phyloP scores from a whole-genome alignment of 2,329 filamentous ascomycete species.

The Drechmeria coniospora region DNA sequence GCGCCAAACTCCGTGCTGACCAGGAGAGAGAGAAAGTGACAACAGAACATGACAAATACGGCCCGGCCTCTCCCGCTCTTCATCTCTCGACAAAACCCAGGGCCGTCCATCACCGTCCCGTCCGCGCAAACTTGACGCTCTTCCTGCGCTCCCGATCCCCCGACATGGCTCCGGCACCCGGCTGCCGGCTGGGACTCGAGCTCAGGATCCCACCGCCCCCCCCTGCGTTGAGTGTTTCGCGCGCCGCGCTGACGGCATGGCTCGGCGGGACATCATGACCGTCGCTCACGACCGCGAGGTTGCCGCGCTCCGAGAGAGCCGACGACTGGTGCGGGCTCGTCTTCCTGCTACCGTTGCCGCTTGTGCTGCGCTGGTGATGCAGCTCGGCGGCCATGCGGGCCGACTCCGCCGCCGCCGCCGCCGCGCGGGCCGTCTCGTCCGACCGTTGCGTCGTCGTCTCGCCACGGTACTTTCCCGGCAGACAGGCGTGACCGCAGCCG shows the following conservation, averaged over 20 bases:
- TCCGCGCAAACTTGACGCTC: constrained; percentile 46
- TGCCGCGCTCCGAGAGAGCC: too few species aligned
- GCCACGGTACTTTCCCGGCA: constrained; percentile 39
- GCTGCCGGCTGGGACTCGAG: constrained; percentile 30
- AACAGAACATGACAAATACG: too few species aligned
- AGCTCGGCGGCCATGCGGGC: background rate
- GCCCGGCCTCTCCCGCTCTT: too few species aligned
- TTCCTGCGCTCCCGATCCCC: constrained; percentile 40
- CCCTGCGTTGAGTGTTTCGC: constrained; percentile 29
- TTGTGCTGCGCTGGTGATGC: background rate
- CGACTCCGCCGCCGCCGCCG: background rate
- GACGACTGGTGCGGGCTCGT: constrained; percentile 14
- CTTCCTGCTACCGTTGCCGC: constrained; percentile 10
- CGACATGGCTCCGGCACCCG: constrained; percentile 9
- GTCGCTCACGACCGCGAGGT: constrained; percentile 32
- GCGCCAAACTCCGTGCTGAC: background rate
- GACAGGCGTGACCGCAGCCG: constrained; percentile 47
- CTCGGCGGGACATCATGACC: constrained; percentile 41
- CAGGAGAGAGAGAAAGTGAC: too few species aligned
- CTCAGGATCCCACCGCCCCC: constrained; percentile 25
- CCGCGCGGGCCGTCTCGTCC: background rate
- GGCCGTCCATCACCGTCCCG: constrained; percentile 16
- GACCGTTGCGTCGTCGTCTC: constrained; percentile 25
- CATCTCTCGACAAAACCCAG: too few species aligned
- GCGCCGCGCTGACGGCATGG: constrained; percentile 42